Base-by-base conservation (phyloP, 352 stramenopile species). In the Ophiocytium majus region DNA sequence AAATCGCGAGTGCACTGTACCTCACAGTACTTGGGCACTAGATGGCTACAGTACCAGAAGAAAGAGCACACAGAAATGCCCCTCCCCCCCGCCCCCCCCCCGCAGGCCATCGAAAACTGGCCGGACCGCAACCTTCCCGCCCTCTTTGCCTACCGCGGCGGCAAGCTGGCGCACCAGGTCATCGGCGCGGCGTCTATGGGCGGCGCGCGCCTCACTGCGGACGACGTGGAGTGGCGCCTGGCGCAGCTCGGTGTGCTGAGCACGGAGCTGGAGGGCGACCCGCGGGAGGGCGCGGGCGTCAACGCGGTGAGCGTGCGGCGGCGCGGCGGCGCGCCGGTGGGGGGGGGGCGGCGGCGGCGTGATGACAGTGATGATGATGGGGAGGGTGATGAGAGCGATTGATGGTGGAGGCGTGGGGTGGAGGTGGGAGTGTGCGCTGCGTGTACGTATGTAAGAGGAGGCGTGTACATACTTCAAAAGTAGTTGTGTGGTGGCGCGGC, bases 61-160 rank as follows among this genome's bases (percentile, higher is more conserved):
- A n/a, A n/a, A n/a, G n/a, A n/a, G n/a, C n/a, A n/a, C n/a, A n/a
- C n/a, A n/a, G n/a, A n/a, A n/a, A n/a, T n/a, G n/a, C n/a, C n/a
- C n/a, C n/a, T n/a, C n/a, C n/a, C 93, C n/a, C n/a, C n/a, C n/a
- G n/a, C n/a, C n/a, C n/a, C n/a, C n/a, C n/a, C n/a, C n/a, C n/a
- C n/a, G n/a, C n/a, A 87, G 9, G 95, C 92, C 35, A 94, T 98
- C 74, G 94, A 97, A 89, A 97, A 97, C 89, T 98, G 94, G 94
- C 94, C 94, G 34, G 82, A 93, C 37, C 89, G 91, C 86, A 97
- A 97, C 90, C 94, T 95, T 86, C 94, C 94, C 35, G 97, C 94
- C 71, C 90, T 98, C 36, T 97, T 98, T 88, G 93, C 97, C 91
- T 87, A 98, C 91, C 90, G 95, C 82, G 93, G 97, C 80, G 93